Conservation (phyloP, 441 rosid species). For the Biscutella laevigata region DNA sequence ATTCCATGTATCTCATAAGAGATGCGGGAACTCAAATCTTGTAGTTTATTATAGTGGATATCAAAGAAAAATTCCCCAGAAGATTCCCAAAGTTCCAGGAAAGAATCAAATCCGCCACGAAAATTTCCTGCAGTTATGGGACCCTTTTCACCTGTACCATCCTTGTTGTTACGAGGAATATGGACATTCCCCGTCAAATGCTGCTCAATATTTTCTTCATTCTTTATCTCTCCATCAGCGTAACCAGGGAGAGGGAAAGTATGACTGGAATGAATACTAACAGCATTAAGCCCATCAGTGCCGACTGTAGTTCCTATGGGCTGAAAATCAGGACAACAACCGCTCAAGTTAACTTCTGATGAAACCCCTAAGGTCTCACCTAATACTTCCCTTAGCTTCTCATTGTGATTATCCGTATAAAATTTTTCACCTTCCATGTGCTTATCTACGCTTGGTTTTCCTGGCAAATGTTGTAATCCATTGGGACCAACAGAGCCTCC, state of each 20-base stretch:
- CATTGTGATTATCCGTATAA: slow-evolving; percentile 29
- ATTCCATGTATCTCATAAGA: slow-evolving; percentile 80
- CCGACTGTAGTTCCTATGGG: slow-evolving; percentile 25
- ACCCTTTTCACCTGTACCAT: slow-evolving; percentile 47
- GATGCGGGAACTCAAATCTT: slow-evolving; percentile 37
- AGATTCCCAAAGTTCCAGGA: slow-evolving; percentile 77
- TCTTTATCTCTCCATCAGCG: slow-evolving; percentile 20
- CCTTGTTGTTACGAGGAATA: slow-evolving; percentile 29
- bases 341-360: slow-evolving; percentile 28
- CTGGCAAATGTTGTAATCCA: slow-evolving; percentile 29
- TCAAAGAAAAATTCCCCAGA: slow-evolving; percentile 71
- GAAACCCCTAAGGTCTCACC: slow-evolving; percentile 34
- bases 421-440: slow-evolving; percentile 28
- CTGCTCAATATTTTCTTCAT: slow-evolving; percentile 22
- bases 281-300: slow-evolving; percentile 17
- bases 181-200: slow-evolving; percentile 18
- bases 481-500: slow-evolving; percentile 23
- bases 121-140: slow-evolving; percentile 60
- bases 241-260: slow-evolving; percentile 17
- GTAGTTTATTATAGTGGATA: slow-evolving; percentile 59
- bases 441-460: slow-evolving; percentile 27
- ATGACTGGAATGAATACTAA: slow-evolving; percentile 15
- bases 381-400: slow-evolving; percentile 25
- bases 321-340: slow-evolving; percentile 26
- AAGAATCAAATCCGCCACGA: slow-evolving; percentile 79